Base-by-base conservation (phyloP, 2,329 filamentous ascomycete genomes). In the Graphiopsis chlorocephala region DNA sequence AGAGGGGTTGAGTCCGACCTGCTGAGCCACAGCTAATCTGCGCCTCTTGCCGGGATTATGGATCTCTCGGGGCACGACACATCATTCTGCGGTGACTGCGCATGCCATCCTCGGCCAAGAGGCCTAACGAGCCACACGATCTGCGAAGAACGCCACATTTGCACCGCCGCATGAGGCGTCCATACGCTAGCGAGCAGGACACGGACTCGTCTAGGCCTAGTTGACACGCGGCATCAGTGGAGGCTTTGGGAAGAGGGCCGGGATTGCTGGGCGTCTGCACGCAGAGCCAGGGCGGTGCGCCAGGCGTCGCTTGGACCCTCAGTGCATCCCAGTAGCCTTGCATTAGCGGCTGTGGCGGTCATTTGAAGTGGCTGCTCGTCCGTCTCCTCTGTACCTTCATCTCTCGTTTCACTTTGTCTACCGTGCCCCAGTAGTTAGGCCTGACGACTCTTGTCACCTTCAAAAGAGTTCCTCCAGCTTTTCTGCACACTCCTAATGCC, bases 321-420 rank as follows among this genome's bases (percentile, higher is more conserved):
- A 53, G 53, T 23, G 60, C 60, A 42, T 45, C 48, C 60, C 33
- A 52, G 60, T 62, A 53, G 60, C 48, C 26, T 29, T 55, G 60
- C 60, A 25, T 53, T 55, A 53, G 60, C 33, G 47, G 60, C 48
- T 62, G 60, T 62, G 60, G 60, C 60, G 60, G 60, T 62, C 60
- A 62, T 62, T 62, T 55, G 60, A 62, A 62, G 60, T 62, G 60
- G 60, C 60, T 62, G 60, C 60, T 62, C 60, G 45, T 61, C 58
- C 58, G 58, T 61, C 58, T 52, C 58, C 58, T 61, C 58, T 61
- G 58, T 52, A 23, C 58, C 58, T 61, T 61, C 58, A 61, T 61
- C 58, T 61, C 58, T 61, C 48, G 58, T 52, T 61, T 52, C 58
- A 50, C 58, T 52, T 38, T 52, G 58, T 45, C 58, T 52, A 50